A percentile compares a stretch with the other conserved stretches of the same genome.
These are phyloP conservation scores for Pyrenochaeta sp. DNA, from an alignment of 2,329 filamentous ascomycete species.

Conservation along the genomic window DNA sequence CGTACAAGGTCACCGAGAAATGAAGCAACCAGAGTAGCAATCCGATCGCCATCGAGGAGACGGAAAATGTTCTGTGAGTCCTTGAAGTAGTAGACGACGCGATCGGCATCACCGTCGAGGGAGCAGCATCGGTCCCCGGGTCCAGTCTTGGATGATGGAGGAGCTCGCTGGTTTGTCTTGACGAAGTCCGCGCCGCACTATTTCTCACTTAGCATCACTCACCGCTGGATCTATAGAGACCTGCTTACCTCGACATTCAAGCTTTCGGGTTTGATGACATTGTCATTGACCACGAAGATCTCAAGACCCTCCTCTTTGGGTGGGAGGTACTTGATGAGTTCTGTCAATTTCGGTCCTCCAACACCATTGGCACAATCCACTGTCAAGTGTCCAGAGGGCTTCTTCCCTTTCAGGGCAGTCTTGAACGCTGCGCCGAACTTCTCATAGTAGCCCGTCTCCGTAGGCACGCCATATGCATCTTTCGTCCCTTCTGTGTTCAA, in stretches of 20 bases:
- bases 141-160: slow-evolving; percentile 79
- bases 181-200: slow-evolving; percentile 96
- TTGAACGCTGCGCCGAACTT: slow-evolving; percentile 89
- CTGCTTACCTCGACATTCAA: slow-evolving; percentile 82
- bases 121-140: slow-evolving; percentile 84
- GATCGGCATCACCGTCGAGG: slow-evolving; percentile 93
- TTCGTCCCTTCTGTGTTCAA: slow-evolving; percentile 91
- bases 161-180: slow-evolving; percentile 94
- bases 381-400: slow-evolving; percentile 73
- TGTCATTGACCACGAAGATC: slow-evolving; percentile 89
- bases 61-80: slow-evolving; percentile 85
- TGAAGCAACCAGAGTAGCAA: slow-evolving; percentile 90
- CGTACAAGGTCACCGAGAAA: slow-evolving; percentile 91
- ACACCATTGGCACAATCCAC: slow-evolving; percentile 98
- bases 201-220: slow-evolving; percentile 7
- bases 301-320: slow-evolving; percentile 73
- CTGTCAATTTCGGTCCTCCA: slow-evolving; percentile 86
- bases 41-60: slow-evolving; percentile 95
- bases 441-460: slow-evolving; percentile 92
- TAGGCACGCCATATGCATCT: slow-evolving; percentile 86
- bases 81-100: slow-evolving; percentile 93
- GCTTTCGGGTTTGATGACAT: slow-evolving; percentile 86
- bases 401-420: slow-evolving; percentile 78
- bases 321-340: slow-evolving; percentile 85
- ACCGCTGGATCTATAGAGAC: not conserved